Evolutionary conservation across 1,139 yeast species (phyloP).

Genomic region (Lodderomyces elongisporus): DNA sequence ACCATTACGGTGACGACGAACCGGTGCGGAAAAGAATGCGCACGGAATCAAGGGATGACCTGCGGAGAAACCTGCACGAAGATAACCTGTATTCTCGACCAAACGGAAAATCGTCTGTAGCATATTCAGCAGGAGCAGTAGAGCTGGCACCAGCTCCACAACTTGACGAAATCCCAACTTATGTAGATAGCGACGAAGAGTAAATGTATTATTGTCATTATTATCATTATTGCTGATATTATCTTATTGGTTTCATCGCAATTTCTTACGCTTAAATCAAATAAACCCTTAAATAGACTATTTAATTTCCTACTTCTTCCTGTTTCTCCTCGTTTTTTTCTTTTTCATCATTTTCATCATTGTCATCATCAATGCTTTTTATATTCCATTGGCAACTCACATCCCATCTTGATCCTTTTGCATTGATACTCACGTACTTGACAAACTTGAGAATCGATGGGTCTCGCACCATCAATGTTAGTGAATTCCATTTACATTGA

Average conservation of each 20-base stretch:
- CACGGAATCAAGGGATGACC: constrained; percentile 3
- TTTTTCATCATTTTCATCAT: constrained; percentile 1
- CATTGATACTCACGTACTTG: constrained; percentile 84
- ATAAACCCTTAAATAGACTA: not conserved
- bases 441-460: constrained; percentile 81
- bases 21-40: not conserved
- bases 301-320: not conserved
- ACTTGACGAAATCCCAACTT: constrained; percentile 32
- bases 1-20: too few relatives aligned
- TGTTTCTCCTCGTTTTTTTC: not conserved
- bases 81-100: too few relatives aligned
- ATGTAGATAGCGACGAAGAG: constrained; percentile 40
- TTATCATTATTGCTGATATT: constrained; percentile 1
- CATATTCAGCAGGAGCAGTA: constrained; percentile 9
- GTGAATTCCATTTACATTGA: constrained; percentile 80
- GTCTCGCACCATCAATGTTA: constrained; percentile 77
- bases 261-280: not conserved
- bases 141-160: constrained; percentile 4
- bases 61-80: too few relatives aligned
- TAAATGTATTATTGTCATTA: constrained; percentile 2
- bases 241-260: not conserved
- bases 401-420: constrained; percentile 94
- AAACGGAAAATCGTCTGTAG: too few relatives aligned
- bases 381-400: constrained; percentile 77
- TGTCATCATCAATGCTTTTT: constrained; percentile 21